Percentiles rank a stretch among this genome's conserved stretches.
Evolutionary conservation across 305 asterid species (phyloP).

Genomic region (Salvia sclarea): DNA sequence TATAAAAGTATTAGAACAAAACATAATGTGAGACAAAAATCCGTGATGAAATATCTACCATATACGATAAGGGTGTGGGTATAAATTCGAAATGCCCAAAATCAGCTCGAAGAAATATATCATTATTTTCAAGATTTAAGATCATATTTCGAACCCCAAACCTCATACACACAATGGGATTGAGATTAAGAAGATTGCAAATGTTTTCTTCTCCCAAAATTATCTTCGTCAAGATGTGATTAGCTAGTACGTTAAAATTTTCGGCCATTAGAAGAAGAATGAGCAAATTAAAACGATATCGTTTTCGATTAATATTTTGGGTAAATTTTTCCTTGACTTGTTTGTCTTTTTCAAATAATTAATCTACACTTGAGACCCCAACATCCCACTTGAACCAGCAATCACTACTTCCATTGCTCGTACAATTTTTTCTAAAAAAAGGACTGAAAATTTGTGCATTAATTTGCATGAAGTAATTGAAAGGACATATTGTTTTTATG

Average conservation of each 20-base stretch:
- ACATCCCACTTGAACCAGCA: neutral
- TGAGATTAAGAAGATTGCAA: neutral
- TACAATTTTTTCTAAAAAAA: too few relatives aligned
- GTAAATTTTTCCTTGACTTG: neutral
- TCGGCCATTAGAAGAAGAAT: neutral
- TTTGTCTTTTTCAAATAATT: neutral
- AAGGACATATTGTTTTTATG: neutral
- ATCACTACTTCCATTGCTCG: too few relatives aligned
- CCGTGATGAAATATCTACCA: too few relatives aligned
- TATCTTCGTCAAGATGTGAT: neutral
- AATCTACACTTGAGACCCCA: neutral
- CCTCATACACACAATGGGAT: neutral
- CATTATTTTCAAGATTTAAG: too few relatives aligned
- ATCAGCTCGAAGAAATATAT: too few relatives aligned
- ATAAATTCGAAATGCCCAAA: too few relatives aligned
- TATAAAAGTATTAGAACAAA: too few relatives aligned
- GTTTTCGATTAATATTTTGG: neutral
- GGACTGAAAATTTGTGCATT: neutral
- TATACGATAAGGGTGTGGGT: too few relatives aligned
- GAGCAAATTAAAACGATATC: neutral
- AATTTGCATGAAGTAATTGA: neutral
- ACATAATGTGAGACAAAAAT: too few relatives aligned
- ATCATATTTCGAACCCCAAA: too few relatives aligned
- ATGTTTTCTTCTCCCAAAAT: neutral
- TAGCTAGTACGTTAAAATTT: neutral